Percentiles rank a stretch among this genome's conserved stretches.
Evolutionary conservation across 495 filamentous ascomycete species (phyloP).

Genomic region (Aspergillus baeticus): DNA sequence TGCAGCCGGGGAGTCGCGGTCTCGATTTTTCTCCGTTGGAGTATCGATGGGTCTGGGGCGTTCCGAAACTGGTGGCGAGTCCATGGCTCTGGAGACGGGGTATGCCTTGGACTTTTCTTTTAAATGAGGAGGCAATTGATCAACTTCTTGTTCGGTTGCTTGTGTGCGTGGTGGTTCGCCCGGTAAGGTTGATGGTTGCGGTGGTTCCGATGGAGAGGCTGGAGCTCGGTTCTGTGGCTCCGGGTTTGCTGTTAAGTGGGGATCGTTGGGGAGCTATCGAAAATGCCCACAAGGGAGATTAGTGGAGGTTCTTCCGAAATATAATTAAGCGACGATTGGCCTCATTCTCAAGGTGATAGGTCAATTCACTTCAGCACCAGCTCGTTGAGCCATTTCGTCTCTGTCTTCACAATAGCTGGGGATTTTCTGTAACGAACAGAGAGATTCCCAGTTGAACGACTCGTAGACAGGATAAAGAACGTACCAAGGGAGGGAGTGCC

Average conservation of each 20-base stretch:
- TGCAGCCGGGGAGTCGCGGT: constrained; percentile 1
- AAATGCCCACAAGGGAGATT: not conserved
- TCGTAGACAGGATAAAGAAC: not conserved
- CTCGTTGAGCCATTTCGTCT: not conserved
- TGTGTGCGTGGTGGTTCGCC: not conserved
- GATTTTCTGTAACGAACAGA: not conserved
- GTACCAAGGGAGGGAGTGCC: constrained; percentile 11
- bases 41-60: not conserved
- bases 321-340: not conserved
- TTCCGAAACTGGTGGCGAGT: not conserved
- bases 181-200: not conserved
- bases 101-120: not conserved
- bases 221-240: not conserved
- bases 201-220: not conserved
- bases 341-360: not conserved
- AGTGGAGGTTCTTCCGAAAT: not conserved
- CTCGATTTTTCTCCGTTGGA: constrained; percentile 11
- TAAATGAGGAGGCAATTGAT: not conserved
- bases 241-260: not conserved
- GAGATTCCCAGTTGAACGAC: not conserved
- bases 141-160: not conserved
- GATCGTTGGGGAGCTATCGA: constrained; percentile 12
- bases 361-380: not conserved
- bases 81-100: not conserved
- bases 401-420: not conserved